A percentile compares a stretch with the other conserved stretches of the same genome.
These are phyloP conservation scores for Gonium pectorale DNA, from an alignment of 139 green algal species.

Conservation along the genomic window DNA sequence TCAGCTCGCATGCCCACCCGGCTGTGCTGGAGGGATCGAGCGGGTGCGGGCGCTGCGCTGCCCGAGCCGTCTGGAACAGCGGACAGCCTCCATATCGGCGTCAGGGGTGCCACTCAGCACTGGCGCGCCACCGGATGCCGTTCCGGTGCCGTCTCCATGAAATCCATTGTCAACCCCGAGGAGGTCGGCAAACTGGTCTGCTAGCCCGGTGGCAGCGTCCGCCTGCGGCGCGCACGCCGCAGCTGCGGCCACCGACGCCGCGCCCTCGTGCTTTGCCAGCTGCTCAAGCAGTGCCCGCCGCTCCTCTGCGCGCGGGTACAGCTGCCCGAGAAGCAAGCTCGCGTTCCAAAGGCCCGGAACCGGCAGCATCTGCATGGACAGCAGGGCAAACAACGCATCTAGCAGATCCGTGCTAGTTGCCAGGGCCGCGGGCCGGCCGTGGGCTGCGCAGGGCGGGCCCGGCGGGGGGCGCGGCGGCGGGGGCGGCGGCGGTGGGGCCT, in stretches of 20 bases:
- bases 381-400: slow-evolving; percentile 59
- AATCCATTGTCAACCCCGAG: too few species aligned
- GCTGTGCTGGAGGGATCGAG: slow-evolving; percentile 19
- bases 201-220: neutral
- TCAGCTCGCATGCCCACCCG: slow-evolving; percentile 33
- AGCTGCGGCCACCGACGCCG: too few species aligned
- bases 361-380: slow-evolving; percentile 65
- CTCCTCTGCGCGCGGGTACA: slow-evolving; percentile 52
- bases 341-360: slow-evolving; percentile 59
- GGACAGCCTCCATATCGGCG: too few species aligned
- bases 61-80: too few species aligned
- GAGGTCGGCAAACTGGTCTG: neutral
- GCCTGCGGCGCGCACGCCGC: neutral
- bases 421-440: neutral
- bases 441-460: neutral
- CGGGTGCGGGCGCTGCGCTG: too few species aligned
- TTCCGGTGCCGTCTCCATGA: too few species aligned
- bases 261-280: neutral
- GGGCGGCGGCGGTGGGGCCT: neutral
- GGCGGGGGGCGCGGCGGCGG: neutral
- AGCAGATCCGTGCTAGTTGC: slow-evolving; percentile 41
- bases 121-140: too few species aligned
- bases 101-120: too few species aligned
- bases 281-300: slow-evolving; percentile 18
- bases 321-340: slow-evolving; percentile 68